Conservation (phyloP, 257 asterid species). For the Catharanthus roseus region DNA sequence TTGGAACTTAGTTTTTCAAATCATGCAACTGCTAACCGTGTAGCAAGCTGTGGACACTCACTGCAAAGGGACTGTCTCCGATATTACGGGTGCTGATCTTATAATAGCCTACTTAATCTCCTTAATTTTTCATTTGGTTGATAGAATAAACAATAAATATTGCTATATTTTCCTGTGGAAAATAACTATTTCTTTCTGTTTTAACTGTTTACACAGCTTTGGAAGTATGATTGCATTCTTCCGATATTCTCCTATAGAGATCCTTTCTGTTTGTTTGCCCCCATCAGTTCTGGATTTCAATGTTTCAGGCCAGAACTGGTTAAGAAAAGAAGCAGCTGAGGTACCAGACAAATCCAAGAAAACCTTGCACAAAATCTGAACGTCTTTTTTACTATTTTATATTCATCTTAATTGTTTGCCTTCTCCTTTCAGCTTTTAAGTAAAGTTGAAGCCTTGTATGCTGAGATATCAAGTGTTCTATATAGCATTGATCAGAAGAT, state of each 20-base stretch:
- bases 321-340: constrained; percentile 66
- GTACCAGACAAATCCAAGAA: constrained; percentile 27
- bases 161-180: background rate
- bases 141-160: background rate
- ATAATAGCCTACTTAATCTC: constrained; percentile 7
- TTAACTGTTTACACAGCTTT: constrained; percentile 41
- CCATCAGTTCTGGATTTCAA: constrained; percentile 72
- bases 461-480: constrained; percentile 59
- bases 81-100: constrained; percentile 61
- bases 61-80: constrained; percentile 96
- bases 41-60: constrained; percentile 95
- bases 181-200: background rate
- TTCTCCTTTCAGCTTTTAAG: constrained; percentile 52
- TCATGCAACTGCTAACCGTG: constrained; percentile 89
- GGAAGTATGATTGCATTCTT: constrained; percentile 90
- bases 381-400: background rate
- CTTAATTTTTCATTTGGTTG: background rate
- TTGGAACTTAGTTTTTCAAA: constrained; percentile 95
- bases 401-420: constrained; percentile 14
- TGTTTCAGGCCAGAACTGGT: constrained; percentile 59
- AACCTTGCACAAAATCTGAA: too few species aligned
- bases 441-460: constrained; percentile 59
- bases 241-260: constrained; percentile 77
- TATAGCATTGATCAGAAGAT: constrained; percentile 42
- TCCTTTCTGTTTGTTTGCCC: constrained; percentile 74